Percentiles rank a stretch among this genome's conserved stretches.
phyloP scores from a whole-genome alignment of 495 filamentous ascomycete genomes.

The Chaetomium fimeti region DNA sequence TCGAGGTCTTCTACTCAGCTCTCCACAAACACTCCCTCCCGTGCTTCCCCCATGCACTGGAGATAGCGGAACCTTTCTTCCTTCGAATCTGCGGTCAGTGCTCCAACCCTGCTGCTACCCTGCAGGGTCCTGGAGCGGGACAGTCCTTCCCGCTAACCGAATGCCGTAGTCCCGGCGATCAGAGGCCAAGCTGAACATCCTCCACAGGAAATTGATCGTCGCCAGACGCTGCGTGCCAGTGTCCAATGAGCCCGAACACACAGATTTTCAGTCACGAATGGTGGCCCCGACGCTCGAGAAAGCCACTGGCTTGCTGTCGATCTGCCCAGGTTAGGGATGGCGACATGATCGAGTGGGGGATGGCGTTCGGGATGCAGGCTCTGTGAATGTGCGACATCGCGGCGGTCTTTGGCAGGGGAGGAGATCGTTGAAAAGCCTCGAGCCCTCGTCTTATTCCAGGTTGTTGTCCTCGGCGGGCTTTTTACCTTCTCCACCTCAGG shows the following conservation, averaged over 20 bases:
- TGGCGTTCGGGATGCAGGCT: not conserved
- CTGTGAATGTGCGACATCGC: not conserved
- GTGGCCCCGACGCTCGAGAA: not conserved
- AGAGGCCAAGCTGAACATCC: slow-evolving; percentile 2
- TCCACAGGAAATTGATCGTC: slow-evolving; percentile 1
- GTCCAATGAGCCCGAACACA: not conserved
- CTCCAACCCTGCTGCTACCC: not conserved
- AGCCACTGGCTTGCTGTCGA: not conserved
- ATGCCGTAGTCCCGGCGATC: not conserved
- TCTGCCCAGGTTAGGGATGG: not conserved
- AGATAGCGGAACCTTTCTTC: too few relatives aligned
- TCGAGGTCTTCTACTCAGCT: too few relatives aligned
- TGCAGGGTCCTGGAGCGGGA: not conserved
- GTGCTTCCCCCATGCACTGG: too few relatives aligned
- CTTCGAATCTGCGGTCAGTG: not conserved
- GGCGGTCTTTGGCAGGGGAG: not conserved
- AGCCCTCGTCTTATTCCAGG: not conserved
- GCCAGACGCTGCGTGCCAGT: not conserved
- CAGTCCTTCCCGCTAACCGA: slow-evolving; percentile 1
- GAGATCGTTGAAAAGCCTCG: not conserved
- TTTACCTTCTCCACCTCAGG: not conserved
- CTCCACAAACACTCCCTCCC: too few relatives aligned
- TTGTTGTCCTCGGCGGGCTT: not conserved
- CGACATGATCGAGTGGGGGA: not conserved
- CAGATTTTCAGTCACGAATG: not conserved